Conservation (phyloP, 1,139 yeast species). For the Pichia sp. region DNA sequence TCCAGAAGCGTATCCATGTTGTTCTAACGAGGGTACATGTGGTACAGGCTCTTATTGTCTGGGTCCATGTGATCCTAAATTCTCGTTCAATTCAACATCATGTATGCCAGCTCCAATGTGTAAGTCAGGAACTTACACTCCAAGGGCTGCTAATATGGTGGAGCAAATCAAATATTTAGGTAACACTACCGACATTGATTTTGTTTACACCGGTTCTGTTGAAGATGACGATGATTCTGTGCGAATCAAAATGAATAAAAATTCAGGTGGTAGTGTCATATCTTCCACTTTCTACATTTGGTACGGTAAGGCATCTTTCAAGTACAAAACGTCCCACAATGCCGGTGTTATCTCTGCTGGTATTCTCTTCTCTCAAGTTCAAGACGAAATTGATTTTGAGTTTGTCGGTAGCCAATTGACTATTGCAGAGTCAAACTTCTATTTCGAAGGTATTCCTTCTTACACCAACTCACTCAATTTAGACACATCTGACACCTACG, state of each 20-base stretch:
- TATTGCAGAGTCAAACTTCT: constrained; percentile 68
- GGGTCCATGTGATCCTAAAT: constrained; percentile 73
- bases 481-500: constrained; percentile 47
- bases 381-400: constrained; percentile 85
- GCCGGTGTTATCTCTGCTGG: constrained; percentile 84
- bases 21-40: constrained; percentile 79
- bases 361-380: constrained; percentile 71
- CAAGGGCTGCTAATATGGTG: constrained; percentile 30
- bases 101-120: constrained; percentile 55
- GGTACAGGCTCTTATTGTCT: constrained; percentile 77
- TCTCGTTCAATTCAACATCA: constrained; percentile 52
- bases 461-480: constrained; percentile 52
- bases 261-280: constrained; percentile 73
- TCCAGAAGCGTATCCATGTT: constrained; percentile 71
- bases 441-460: constrained; percentile 65
- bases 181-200: constrained; percentile 56
- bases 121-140: constrained; percentile 26
- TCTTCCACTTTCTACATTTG: constrained; percentile 76
- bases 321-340: constrained; percentile 64
- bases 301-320: constrained; percentile 77
- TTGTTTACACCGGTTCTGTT: constrained; percentile 70
- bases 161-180: constrained; percentile 54
- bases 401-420: constrained; percentile 68
- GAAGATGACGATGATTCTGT: constrained; percentile 45
- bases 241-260: constrained; percentile 71